Evolutionary conservation across 805 yeast species (phyloP).

Genomic region (Suhomyces sp.): DNA sequence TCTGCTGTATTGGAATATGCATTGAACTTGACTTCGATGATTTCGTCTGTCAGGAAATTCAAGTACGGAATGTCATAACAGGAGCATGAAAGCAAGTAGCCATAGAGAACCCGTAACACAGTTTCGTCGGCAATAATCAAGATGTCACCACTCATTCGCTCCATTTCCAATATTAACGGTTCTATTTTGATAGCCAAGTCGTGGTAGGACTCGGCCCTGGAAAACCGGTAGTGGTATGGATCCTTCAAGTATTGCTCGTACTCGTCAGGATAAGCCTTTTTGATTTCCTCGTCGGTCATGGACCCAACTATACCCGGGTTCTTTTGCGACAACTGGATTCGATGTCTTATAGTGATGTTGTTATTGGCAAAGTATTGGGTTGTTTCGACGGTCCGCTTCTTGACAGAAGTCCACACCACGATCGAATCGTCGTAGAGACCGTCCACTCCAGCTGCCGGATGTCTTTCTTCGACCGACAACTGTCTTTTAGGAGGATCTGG

Average conservation of each 20-base stretch:
- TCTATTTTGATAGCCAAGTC: slow-evolving; percentile 94
- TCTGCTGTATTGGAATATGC: slow-evolving; percentile 76
- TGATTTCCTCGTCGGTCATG: slow-evolving; percentile 58
- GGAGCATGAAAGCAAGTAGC: slow-evolving; percentile 90
- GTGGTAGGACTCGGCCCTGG: slow-evolving; percentile 93
- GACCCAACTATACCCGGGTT: slow-evolving; percentile 88
- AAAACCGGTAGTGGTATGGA: slow-evolving; percentile 90
- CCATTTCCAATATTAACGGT: slow-evolving; percentile 90
- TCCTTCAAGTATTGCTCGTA: slow-evolving; percentile 62
- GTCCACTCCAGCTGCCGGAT: slow-evolving; percentile 50
- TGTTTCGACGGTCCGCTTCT: slow-evolving; percentile 78
- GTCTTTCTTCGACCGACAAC: slow-evolving; percentile 36
- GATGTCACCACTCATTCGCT: slow-evolving; percentile 82
- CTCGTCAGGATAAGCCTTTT: slow-evolving; percentile 62
- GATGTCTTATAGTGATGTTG: slow-evolving; percentile 65
- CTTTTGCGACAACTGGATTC: slow-evolving; percentile 81
- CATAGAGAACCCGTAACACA: slow-evolving; percentile 83
- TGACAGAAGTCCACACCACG: slow-evolving; percentile 93
- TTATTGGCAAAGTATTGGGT: slow-evolving; percentile 62
- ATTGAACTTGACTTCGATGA: slow-evolving; percentile 82
- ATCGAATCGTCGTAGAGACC: slow-evolving; percentile 60
- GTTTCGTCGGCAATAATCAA: slow-evolving; percentile 92
- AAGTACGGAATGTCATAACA: slow-evolving; percentile 82
- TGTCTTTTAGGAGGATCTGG: slow-evolving; percentile 10
- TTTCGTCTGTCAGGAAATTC: slow-evolving; percentile 73